Evolutionary conservation across 495 filamentous ascomycete genomes (phyloP), one percentile per base, ranked within the genome.

Genomic region (Hypoxylon perforatum): DNA sequence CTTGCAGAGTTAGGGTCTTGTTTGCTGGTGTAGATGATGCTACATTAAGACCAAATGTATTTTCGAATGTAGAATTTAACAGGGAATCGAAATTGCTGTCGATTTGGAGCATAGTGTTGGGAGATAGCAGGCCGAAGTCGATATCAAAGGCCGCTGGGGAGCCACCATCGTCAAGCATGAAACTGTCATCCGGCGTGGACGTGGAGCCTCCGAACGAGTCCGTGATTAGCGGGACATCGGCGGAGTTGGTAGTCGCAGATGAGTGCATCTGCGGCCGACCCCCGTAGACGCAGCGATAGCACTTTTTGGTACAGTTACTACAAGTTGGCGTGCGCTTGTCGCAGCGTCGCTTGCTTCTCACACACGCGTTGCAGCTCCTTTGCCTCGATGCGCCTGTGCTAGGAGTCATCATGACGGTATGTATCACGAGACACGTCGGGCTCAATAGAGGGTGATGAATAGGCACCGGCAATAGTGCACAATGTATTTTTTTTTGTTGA

Each of bases 291-390:
- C 76, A 80, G 30, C 52, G 41, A 35, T 63, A 60, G 44, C 67
- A 57, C 62, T 71, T 75, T 59, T 69, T 71, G 15, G 62, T 65
- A 47, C 75, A 80, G 45, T 75, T 71, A 17, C 72, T 69, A 57
- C 76, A 79, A 23, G 69, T 48, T 35, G 76, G 77, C n/a, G 41
- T 45, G 22, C 58, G 61, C 63, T 75, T 76, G 52, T 80, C 77
- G 58, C 77, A 79, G 17, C 74, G 70, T 41, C 77, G 56, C 59
- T 78, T 80, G 57, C 63, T 64, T 49, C 61, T 67, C 22, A 78
- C 76, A 48, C 77, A 80, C 28, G 69, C 67, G 28, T 78, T 72
- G 67, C 76, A 78, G 61, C 65, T 80, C 69, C 75, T 78, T 57
- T 77, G 76, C 51, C 74, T 61, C 35, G 75, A 74, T 12, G 57